Evolutionary conservation across 345 rosid genomes (phyloP), one percentile per base, ranked within the genome.

Genomic region (Salix suchowensis): DNA sequence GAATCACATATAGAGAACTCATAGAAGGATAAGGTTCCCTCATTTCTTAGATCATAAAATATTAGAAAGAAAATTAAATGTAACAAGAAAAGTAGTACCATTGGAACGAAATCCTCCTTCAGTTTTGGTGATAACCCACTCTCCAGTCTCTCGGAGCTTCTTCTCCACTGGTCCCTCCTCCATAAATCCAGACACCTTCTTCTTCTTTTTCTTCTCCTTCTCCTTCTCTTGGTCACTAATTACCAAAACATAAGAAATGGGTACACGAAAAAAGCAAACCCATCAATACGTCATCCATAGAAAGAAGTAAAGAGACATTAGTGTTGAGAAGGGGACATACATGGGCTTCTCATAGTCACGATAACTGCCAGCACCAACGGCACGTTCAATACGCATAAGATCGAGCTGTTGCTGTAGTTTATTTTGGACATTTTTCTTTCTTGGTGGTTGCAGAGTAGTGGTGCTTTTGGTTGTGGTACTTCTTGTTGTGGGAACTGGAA

Each of bases 301-400:
- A 74, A 74, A 46, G 23, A 37, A 12, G 28, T 26, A 28, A 7
- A 70, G 11, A 68, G 8, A 2, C 28, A 18, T 42, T 44, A 70
- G 7, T 4, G 11, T 32, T n/a, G 28, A 16, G 6, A 60, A 62
- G 44, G 71, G 14, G 40, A 10, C 78, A 28, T 80, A 86, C 96
- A 76, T 76, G 77, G 87, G 73, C 10, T 52, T 52, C 39, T 93
- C 96, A 8, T 83, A 37, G 77, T 95, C 94, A 26, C 97, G 92
- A 67, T 86, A 95, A 44, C 88, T 84, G 73, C 97, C 96, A 16
- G 97, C 89, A 36, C 97, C 97, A 40, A 93, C 82, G n/a, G 91
- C 97, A 11, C 88, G 87, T 78, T 95, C 97, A 21, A 95, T 82
- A 76, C 84, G 87, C 80, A 86, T 77, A 64, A 90, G 69, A 5